Percentiles rank a stretch among this genome's conserved stretches.
Conservation (phyloP, 1,139 yeast species). For the Suhomyces coccinellae region DNA sequence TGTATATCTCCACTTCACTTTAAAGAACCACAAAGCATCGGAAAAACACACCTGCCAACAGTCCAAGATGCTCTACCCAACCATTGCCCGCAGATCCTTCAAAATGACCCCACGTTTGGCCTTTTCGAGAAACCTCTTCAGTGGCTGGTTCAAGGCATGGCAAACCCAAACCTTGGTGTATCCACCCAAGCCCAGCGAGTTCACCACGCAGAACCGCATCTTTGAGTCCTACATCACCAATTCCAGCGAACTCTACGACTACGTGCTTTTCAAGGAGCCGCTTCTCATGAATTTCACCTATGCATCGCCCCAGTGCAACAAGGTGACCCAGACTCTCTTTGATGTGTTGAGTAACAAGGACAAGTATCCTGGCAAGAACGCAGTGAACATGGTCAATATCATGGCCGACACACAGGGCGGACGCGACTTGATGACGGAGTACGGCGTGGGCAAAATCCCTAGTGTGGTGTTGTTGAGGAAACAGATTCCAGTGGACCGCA, state of each 20-base stretch:
- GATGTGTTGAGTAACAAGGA: conserved; percentile 52
- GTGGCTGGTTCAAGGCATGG: conserved; percentile 17
- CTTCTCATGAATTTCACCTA: conserved; percentile 71
- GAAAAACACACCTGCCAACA: too few relatives aligned
- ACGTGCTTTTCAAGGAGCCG: conserved; percentile 58
- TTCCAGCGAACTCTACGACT: conserved; percentile 55
- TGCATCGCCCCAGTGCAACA: conserved; percentile 63
- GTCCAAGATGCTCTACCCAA: too few relatives aligned
- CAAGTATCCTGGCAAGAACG: conserved; percentile 37
- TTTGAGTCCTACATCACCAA: conserved; percentile 46
- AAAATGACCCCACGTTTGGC: background rate
- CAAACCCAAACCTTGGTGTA: conserved; percentile 29
- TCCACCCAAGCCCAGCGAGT: conserved; percentile 41
- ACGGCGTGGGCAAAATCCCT: conserved; percentile 62
- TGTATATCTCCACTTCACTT: too few relatives aligned
- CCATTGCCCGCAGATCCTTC: too few relatives aligned
- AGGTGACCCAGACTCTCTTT: conserved; percentile 64
- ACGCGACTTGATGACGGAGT: conserved; percentile 56
- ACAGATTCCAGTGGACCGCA: conserved; percentile 60
- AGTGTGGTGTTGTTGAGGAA: conserved; percentile 65
- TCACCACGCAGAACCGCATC: conserved; percentile 43
- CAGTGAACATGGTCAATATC: conserved; percentile 64
- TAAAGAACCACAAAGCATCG: too few relatives aligned
- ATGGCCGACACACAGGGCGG: conserved; percentile 68
- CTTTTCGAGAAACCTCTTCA: conserved; percentile 9